Conservation (phyloP, 257 asterid species). For the Cinchona pubescens region DNA sequence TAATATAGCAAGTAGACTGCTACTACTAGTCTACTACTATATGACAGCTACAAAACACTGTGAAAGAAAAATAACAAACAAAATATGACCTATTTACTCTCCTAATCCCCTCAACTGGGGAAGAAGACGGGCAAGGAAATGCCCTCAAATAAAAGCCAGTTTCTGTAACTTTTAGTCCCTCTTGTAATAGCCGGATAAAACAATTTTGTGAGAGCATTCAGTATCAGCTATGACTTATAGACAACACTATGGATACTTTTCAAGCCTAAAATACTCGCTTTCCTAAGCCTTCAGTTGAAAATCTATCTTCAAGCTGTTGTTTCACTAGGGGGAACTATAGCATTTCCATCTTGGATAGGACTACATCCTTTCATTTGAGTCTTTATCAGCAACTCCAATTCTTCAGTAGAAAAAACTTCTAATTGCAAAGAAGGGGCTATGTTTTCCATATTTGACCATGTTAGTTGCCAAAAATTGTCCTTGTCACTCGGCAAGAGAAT, state of each 20-base stretch:
- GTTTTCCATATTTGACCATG: constrained; percentile 74
- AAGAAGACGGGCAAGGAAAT: constrained; percentile 1
- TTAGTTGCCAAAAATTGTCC: constrained; percentile 76
- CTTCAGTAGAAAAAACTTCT: constrained; percentile 66
- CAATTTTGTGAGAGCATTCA: neutral
- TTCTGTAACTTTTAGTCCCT: too few relatives aligned
- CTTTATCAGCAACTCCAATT: constrained; percentile 55
- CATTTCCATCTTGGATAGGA: constrained; percentile 38
- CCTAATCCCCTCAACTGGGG: constrained; percentile 9
- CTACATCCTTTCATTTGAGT: constrained; percentile 35
- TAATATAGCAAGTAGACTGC: constrained; percentile 7
- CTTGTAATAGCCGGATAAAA: neutral
- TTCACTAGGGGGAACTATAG: constrained; percentile 55
- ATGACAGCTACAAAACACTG: neutral
- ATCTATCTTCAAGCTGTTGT: constrained; percentile 43
- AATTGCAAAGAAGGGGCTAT: constrained; percentile 63
- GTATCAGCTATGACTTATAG: neutral
- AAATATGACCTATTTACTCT: constrained; percentile 2
- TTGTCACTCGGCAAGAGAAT: constrained; percentile 64
- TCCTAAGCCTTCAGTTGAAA: neutral
- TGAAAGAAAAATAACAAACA: neutral
- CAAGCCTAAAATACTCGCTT: neutral
- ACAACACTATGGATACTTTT: neutral
- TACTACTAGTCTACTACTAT: too few relatives aligned
- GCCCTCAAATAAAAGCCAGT: neutral